Percentiles rank a stretch among this genome's conserved stretches.
These are phyloP conservation scores for Saturnispora besseyi DNA, from an alignment of 805 yeast genomes.

Conservation along the genomic window DNA sequence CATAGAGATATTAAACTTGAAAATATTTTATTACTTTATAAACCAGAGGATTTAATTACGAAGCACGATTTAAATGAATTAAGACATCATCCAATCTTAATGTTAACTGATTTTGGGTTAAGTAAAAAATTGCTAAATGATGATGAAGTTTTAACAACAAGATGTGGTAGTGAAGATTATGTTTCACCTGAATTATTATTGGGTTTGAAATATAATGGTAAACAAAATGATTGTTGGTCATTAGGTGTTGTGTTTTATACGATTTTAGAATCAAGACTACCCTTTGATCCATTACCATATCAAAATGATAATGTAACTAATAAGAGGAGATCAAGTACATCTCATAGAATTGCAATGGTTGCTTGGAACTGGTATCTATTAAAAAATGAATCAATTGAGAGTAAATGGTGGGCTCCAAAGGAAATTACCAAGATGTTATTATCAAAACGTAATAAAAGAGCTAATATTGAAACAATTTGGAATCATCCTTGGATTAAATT, in stretches of 20 bases:
- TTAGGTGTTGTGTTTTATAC: constrained; percentile 86
- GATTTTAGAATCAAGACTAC: constrained; percentile 75
- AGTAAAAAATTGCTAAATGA: constrained; percentile 57
- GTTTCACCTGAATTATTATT: constrained; percentile 89
- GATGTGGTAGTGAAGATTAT: constrained; percentile 96
- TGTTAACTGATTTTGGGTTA: constrained; percentile 82
- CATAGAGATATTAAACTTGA: constrained; percentile 93
- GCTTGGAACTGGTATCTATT: constrained; percentile 80
- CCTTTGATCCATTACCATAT: constrained; percentile 80
- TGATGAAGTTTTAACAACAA: constrained; percentile 61
- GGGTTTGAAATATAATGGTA: constrained; percentile 89
- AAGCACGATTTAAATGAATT: neutral
- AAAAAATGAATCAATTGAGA: constrained; percentile 23
- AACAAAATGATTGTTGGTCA: constrained; percentile 90
- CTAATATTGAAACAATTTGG: constrained; percentile 7
- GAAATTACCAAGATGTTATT: constrained; percentile 42
- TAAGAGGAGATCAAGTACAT: constrained; percentile 47
- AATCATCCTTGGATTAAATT: constrained; percentile 28
- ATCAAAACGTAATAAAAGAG: constrained; percentile 32
- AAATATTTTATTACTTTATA: constrained; percentile 47
- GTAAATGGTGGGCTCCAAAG: constrained; percentile 32
- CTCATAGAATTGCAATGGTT: constrained; percentile 85
- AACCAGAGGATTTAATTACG: constrained; percentile 27
- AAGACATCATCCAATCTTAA: constrained; percentile 31
- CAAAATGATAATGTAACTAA: constrained; percentile 35